Percentiles rank a stretch among this genome's conserved stretches.
phyloP scores from a whole-genome alignment of 148 eudicot genomes.

The Agrostemma githago region DNA sequence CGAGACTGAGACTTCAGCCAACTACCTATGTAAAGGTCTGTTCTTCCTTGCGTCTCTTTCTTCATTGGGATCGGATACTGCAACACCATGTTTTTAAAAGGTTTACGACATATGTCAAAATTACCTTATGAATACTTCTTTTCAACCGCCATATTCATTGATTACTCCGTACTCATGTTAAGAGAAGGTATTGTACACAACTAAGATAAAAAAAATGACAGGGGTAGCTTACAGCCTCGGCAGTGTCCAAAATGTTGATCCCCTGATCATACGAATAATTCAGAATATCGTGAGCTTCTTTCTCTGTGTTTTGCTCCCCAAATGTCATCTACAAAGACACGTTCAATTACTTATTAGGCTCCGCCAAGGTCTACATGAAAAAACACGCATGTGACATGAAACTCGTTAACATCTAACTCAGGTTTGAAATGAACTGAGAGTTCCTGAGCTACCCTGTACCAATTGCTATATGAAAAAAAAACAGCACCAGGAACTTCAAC shows the following conservation, averaged over 20 bases:
- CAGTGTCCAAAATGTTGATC: constrained; percentile 73
- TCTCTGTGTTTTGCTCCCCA: constrained; percentile 94
- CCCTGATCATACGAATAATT: constrained; percentile 81
- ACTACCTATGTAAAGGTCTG: constrained; percentile 72
- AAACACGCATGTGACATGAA: neutral
- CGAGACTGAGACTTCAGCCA: constrained; percentile 93
- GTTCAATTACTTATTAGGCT: neutral
- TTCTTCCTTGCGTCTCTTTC: constrained; percentile 90
- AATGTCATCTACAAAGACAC: constrained; percentile 74
- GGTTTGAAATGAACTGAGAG: neutral
- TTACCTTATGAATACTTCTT: neutral
- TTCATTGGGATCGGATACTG: constrained; percentile 87
- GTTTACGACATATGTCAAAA: neutral
- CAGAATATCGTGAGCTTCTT: constrained; percentile 87
- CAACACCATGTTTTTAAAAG: constrained; percentile 15
- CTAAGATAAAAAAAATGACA: constrained; percentile 12
- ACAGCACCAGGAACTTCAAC: neutral
- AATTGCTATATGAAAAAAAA: neutral
- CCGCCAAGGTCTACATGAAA: neutral
- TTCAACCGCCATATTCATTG: neutral
- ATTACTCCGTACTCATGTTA: too few relatives aligned
- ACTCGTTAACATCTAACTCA: constrained; percentile 1
- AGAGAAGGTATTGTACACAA: neutral
- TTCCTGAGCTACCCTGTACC: neutral
- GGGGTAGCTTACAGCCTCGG: constrained; percentile 64